phyloP scores from a whole-genome alignment of 371 early-diverging fungal genomes.

The Nematocida ironsii region DNA sequence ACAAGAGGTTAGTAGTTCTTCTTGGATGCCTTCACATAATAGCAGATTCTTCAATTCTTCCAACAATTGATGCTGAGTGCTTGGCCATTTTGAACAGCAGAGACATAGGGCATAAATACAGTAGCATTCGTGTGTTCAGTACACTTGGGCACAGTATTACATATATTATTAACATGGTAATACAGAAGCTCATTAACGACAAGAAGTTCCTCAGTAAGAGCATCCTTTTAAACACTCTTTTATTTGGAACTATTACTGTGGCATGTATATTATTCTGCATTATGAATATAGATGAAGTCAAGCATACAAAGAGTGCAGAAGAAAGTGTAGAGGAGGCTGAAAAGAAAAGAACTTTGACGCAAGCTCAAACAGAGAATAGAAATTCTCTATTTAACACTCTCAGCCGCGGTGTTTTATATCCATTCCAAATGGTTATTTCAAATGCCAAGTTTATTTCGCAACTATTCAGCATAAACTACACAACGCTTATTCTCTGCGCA shows the following conservation, averaged over 20 bases:
- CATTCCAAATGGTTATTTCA: neutral
- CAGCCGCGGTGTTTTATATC: neutral
- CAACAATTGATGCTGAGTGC: slow-evolving; percentile 54
- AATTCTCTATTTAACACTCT: neutral
- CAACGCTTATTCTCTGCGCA: slow-evolving; percentile 19
- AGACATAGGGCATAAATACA: neutral
- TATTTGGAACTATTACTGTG: slow-evolving; percentile 30
- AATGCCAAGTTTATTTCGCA: neutral
- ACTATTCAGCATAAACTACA: neutral
- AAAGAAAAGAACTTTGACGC: neutral
- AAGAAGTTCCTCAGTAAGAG: neutral
- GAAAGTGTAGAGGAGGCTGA: neutral
- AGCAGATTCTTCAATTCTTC: slow-evolving; percentile 52
- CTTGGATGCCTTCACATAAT: slow-evolving; percentile 33
- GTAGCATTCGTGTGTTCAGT: slow-evolving; percentile 43
- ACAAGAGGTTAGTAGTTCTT: slow-evolving; percentile 2
- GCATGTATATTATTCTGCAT: slow-evolving; percentile 1
- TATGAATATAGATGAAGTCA: neutral
- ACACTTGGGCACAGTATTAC: slow-evolving; percentile 45
- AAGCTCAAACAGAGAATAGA: neutral
- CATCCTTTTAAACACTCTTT: slow-evolving; percentile 26
- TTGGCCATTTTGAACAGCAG: slow-evolving; percentile 15
- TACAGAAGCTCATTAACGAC: slow-evolving; percentile 5
- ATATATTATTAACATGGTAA: slow-evolving; percentile 24
- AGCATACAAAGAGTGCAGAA: neutral